phyloP scores from a whole-genome alignment of 495 filamentous ascomycete species.

The Penicillium desertorum region DNA sequence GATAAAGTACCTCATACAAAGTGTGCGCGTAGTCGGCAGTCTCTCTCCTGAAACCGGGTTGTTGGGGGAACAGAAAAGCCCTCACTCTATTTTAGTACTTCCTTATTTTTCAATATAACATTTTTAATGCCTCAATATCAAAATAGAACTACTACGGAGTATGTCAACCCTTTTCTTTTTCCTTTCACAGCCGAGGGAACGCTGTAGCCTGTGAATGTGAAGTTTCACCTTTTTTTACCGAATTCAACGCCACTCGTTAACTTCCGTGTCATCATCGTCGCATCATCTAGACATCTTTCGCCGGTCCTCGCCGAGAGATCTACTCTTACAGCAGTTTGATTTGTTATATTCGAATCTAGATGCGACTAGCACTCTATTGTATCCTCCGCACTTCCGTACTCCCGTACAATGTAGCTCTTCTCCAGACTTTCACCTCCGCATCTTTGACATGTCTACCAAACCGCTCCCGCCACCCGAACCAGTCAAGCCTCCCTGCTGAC shows the following conservation, averaged over 20 bases:
- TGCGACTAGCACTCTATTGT: background rate
- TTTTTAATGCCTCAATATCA: slow-evolving; percentile 13
- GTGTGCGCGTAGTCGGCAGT: slow-evolving; percentile 3
- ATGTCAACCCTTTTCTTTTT: background rate
- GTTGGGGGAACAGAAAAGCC: slow-evolving; percentile 29
- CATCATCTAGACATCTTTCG: slow-evolving; percentile 27
- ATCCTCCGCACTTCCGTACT: background rate
- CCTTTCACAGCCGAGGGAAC: slow-evolving; percentile 8
- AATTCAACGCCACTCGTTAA: slow-evolving; percentile 23
- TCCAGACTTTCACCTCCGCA: slow-evolving; percentile 12
- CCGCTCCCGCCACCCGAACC: slow-evolving; percentile 6
- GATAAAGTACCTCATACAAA: slow-evolving; percentile 8
- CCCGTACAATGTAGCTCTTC: background rate
- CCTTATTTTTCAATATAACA: background rate
- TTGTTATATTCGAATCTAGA: slow-evolving; percentile 3
- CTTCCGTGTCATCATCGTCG: slow-evolving; percentile 32
- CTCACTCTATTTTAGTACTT: slow-evolving; percentile 16
- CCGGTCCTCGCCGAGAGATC: slow-evolving; percentile 26
- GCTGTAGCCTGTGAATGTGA: slow-evolving; percentile 1
- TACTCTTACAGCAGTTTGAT: background rate
- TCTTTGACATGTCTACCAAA: background rate
- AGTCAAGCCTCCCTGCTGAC: background rate
- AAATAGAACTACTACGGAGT: slow-evolving; percentile 1
- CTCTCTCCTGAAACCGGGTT: slow-evolving; percentile 28
- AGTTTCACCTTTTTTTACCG: background rate